These are phyloP conservation scores for Populus hybrid DNA, from an alignment of 441 rosid species.

Conservation along the genomic window DNA sequence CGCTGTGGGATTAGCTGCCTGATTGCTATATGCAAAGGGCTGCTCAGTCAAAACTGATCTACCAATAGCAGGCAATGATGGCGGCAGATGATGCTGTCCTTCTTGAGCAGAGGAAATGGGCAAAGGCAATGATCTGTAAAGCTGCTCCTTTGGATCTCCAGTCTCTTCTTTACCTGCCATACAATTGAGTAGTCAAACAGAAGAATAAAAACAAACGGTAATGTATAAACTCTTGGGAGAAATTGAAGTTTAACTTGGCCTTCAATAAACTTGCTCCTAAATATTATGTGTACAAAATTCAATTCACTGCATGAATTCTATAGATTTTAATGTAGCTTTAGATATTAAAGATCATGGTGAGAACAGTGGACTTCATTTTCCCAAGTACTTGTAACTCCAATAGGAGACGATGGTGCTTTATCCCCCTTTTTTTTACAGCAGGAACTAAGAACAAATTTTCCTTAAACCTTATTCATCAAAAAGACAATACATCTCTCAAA, in stretches of 20 bases:
- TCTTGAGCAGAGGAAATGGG: constrained; percentile 46
- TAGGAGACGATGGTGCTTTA: background rate
- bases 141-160: constrained; percentile 34
- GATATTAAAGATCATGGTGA: background rate
- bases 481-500: background rate
- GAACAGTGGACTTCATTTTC: background rate
- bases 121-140: constrained; percentile 31
- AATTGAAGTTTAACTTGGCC: constrained; percentile 11
- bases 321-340: background rate
- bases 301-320: constrained; percentile 12
- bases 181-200: constrained; percentile 26
- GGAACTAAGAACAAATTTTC: background rate
- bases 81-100: constrained; percentile 43
- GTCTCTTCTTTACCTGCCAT: constrained; percentile 48
- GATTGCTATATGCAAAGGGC: constrained; percentile 59
- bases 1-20: constrained; percentile 39
- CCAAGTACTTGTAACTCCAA: background rate
- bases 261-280: constrained; percentile 9
- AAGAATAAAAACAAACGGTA: constrained; percentile 3
- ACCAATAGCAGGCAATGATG: constrained; percentile 38
- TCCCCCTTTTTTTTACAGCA: background rate
- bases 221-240: constrained; percentile 4
- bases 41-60: constrained; percentile 45
- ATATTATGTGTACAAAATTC: background rate
- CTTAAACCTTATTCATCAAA: background rate